Evolutionary conservation across 2,329 filamentous ascomycete species (phyloP), one percentile per base, ranked within the genome.

Genomic region (Microcyclospora pomicola): DNA sequence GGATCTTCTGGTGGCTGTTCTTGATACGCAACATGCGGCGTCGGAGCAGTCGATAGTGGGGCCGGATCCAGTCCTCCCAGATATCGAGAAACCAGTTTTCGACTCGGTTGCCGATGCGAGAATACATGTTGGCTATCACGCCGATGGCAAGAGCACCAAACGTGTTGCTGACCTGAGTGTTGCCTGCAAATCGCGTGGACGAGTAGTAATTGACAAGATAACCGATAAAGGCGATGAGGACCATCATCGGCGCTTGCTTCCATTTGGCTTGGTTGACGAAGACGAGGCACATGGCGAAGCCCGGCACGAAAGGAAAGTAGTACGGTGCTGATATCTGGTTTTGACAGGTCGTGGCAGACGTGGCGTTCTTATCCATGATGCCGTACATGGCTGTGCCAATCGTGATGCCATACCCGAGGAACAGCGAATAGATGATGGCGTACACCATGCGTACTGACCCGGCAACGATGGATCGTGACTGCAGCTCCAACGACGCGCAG

Each of bases 181-280:
- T 86, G 35, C 69, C 72, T 15, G 69, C 62, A 54, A 88, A 83
- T 45, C 72, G 75, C 24, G 69, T 64, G 27, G 73, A 73, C 11
- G 73, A 75, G 59, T 82, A 86, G 60, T 74, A 82, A 59, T 81
- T 88, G 49, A 84, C 79, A 6, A 77, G 65, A 53, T 82, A 91
- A 7, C 83, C 84, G 0, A 75, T 72, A 27, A 85, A 63, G 0
- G 82, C 75, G 49, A 92, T 86, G 41, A 73, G 33, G 3, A 82
- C 62, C 82, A 88, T 88, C 36, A 82, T 69, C 0, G 82, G 82
- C 27, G 77, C 72, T 54, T 88, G 82, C 49, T 74, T 79, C 73
- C 73, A 83, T 59, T 85, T 84, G 42, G 80, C 81, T 48, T 88
- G 82, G 59, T 87, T 87, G 56, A 88, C 79, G 51, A 87, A 68